Conservation (phyloP, 306 rosid species). For the Pachyrhizus erosus region DNA sequence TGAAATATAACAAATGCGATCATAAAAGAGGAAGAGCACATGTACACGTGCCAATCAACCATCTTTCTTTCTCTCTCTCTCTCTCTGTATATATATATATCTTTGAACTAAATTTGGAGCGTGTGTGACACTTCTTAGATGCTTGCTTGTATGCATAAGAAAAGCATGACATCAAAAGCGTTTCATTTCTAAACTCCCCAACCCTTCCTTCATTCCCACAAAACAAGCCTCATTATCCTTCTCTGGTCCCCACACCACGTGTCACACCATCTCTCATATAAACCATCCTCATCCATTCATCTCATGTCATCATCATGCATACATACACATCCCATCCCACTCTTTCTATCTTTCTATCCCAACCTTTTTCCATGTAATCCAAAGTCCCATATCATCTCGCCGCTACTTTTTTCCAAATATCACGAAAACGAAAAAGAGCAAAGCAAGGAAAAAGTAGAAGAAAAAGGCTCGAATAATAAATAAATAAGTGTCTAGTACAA, state of each 20-base stretch:
- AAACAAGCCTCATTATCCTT: conserved; percentile 37
- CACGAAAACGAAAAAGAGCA: not conserved
- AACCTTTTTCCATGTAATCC: not conserved
- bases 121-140: conserved; percentile 27
- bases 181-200: conserved; percentile 43
- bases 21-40: not conserved
- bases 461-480: not conserved
- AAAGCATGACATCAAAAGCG: conserved; percentile 53
- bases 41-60: conserved; percentile 28
- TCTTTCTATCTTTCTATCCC: not conserved
- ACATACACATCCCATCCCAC: too few species aligned
- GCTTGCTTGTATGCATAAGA: conserved; percentile 46
- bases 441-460: not conserved
- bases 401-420: conserved; percentile 24
- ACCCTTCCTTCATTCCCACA: conserved; percentile 33
- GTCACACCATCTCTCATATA: conserved; percentile 10
- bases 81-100: not conserved
- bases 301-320: conserved; percentile 8
- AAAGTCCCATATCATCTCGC: not conserved
- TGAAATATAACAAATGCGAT: not conserved
- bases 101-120: conserved; percentile 26
- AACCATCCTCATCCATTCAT: not conserved
- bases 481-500: not conserved
- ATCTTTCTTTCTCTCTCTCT: not conserved
- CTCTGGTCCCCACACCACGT: conserved; percentile 45